phyloP scores from a whole-genome alignment of 352 stramenopile genomes.

The Albugo laibachii region DNA sequence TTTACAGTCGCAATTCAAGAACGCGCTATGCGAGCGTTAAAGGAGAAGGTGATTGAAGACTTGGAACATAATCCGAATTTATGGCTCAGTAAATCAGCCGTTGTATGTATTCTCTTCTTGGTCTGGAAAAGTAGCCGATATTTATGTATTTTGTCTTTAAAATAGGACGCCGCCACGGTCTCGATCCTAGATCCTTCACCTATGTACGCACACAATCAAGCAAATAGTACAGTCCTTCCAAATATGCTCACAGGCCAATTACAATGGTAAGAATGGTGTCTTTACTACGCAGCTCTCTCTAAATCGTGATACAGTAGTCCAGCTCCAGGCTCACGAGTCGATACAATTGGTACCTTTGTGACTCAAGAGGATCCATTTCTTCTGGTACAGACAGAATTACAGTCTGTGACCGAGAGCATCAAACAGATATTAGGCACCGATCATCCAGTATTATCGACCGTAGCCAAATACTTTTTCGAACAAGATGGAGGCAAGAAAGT shows the following conservation, averaged over 20 bases:
- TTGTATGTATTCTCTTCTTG: constrained; percentile 26
- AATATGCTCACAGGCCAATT: too few relatives aligned
- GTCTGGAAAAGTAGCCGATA: background rate
- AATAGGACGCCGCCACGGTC: constrained; percentile 59
- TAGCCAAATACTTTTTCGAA: constrained; percentile 89
- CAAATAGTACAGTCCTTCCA: too few relatives aligned
- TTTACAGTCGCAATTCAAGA: too few relatives aligned
- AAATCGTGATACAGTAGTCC: too few relatives aligned
- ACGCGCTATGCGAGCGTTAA: too few relatives aligned
- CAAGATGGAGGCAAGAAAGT: constrained; percentile 96
- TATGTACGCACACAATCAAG: constrained; percentile 23
- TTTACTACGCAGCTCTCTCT: too few relatives aligned
- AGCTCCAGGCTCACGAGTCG: constrained; percentile 13
- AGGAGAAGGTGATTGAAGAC: constrained; percentile 7
- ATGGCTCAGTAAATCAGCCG: constrained; percentile 53
- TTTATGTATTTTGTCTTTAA: background rate
- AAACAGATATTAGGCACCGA: constrained; percentile 91
- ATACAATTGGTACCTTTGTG: constrained; percentile 1
- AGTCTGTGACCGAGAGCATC: constrained; percentile 85
- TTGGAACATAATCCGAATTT: constrained; percentile 68
- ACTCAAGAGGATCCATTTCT: constrained; percentile 77
- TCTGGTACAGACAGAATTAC: constrained; percentile 83
- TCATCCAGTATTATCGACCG: constrained; percentile 92
- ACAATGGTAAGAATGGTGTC: too few relatives aligned
- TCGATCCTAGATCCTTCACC: constrained; percentile 55